These are phyloP conservation scores for Capsella rubella DNA, from an alignment of 441 rosid species.

Conservation along the genomic window DNA sequence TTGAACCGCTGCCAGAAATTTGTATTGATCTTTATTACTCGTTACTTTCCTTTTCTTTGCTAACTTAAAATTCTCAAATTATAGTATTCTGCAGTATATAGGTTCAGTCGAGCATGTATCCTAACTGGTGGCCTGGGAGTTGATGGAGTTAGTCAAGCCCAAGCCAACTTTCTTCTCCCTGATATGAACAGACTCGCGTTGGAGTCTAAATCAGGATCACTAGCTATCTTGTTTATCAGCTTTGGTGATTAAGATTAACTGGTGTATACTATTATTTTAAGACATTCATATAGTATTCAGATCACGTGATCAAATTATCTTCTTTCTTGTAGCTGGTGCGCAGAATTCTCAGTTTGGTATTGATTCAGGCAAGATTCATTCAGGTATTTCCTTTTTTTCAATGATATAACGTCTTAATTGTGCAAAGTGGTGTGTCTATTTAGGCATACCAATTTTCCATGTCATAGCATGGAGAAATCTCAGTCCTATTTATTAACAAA, in stretches of 20 bases:
- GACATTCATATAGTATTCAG: conserved; percentile 5
- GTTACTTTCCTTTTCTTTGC: conserved; percentile 31
- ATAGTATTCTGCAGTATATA: conserved; percentile 92
- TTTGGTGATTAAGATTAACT: conserved; percentile 57
- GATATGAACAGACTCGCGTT: conserved; percentile 77
- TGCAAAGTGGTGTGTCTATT: background rate
- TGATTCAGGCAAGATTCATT: conserved; percentile 65
- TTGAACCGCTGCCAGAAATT: background rate
- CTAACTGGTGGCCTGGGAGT: conserved; percentile 74
- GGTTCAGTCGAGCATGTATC: conserved; percentile 80
- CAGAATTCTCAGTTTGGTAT: conserved; percentile 64
- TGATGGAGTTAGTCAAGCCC: conserved; percentile 69
- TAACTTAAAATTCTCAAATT: conserved; percentile 51
- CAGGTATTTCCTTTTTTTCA: conserved; percentile 47
- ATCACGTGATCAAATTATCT: conserved; percentile 31
- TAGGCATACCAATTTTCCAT: conserved; percentile 4
- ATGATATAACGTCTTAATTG: background rate
- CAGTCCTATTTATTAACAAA: conserved; percentile 11
- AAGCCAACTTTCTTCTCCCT: conserved; percentile 83
- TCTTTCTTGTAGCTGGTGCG: conserved; percentile 68
- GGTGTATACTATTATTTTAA: conserved; percentile 5
- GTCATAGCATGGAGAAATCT: conserved; percentile 11
- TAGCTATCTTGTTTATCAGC: conserved; percentile 83
- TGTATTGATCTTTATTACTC: conserved; percentile 22
- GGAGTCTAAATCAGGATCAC: conserved; percentile 86